These are phyloP conservation scores for Parietichytrium sp. DNA, from an alignment of 108 stramenopile genomes.

Conservation along the genomic window DNA sequence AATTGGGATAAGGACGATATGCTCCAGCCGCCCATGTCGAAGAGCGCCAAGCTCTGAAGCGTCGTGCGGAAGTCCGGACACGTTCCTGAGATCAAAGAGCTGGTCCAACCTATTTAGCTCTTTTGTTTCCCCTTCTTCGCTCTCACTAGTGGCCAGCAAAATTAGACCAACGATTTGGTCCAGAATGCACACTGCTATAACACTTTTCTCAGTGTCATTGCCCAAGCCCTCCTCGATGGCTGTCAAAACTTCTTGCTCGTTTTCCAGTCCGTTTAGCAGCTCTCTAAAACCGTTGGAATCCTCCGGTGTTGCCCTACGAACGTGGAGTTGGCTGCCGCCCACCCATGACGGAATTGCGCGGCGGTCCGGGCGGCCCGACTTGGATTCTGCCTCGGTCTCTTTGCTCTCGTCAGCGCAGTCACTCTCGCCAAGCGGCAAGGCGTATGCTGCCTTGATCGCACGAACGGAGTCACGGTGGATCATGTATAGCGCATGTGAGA, in stretches of 20 bases:
- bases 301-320: background rate
- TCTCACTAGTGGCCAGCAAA: background rate
- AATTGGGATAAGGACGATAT: conserved; percentile 8
- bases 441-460: background rate
- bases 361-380: background rate
- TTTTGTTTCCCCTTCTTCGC: no score
- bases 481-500: conserved; percentile 54
- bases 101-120: background rate
- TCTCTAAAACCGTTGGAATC: background rate
- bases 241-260: background rate
- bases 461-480: conserved; percentile 49
- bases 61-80: background rate
- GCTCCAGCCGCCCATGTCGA: background rate
- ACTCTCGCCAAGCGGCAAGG: background rate
- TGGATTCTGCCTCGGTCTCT: background rate
- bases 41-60: background rate
- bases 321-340: conserved; percentile 1
- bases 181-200: background rate
- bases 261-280: conserved; percentile 24
- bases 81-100: background rate
- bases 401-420: no score
- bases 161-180: background rate
- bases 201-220: background rate
- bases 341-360: background rate
- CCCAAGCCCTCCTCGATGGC: background rate